These are phyloP conservation scores for Pelargonium hybrid DNA, from an alignment of 441 rosid species.

Conservation along the genomic window DNA sequence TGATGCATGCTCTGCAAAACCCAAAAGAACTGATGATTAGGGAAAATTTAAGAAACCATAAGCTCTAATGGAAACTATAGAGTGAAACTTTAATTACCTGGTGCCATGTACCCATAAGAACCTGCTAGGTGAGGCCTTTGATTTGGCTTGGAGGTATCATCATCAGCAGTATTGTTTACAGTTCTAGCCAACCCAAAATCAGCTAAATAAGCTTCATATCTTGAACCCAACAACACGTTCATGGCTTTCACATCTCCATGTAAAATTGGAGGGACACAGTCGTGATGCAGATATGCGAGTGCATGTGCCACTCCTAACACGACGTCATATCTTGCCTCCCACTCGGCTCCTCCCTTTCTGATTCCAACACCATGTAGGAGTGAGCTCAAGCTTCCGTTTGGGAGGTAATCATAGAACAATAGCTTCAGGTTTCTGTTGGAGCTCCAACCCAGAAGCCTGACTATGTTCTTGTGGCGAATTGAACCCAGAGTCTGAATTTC, in stretches of 20 bases:
- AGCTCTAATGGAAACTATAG: not conserved
- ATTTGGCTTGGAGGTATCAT: constrained; percentile 34
- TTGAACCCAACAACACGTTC: constrained; percentile 67
- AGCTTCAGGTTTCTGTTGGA: constrained; percentile 61
- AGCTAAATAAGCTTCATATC: constrained; percentile 65
- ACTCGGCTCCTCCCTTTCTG: constrained; percentile 59
- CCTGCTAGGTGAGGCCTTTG: constrained; percentile 72
- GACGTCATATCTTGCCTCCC: constrained; percentile 73
- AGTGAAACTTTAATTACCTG: constrained; percentile 30
- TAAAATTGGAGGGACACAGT: constrained; percentile 69
- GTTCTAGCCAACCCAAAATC: constrained; percentile 79
- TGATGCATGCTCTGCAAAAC: constrained; percentile 64
- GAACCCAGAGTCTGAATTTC: constrained; percentile 77
- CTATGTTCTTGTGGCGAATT: constrained; percentile 70
- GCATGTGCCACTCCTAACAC: constrained; percentile 76
- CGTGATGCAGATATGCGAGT: constrained; percentile 80
- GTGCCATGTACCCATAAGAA: constrained; percentile 96
- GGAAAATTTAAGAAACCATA: not conserved
- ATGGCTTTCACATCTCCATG: constrained; percentile 92
- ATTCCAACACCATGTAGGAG: constrained; percentile 59
- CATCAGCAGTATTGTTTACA: constrained; percentile 21
- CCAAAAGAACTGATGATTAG: not conserved
- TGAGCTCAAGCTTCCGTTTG: constrained; percentile 84
- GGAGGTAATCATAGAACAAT: constrained; percentile 81
- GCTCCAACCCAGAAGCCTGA: constrained; percentile 79